Conservation (phyloP, 2,329 filamentous ascomycete genomes). For the Nemania sp. region DNA sequence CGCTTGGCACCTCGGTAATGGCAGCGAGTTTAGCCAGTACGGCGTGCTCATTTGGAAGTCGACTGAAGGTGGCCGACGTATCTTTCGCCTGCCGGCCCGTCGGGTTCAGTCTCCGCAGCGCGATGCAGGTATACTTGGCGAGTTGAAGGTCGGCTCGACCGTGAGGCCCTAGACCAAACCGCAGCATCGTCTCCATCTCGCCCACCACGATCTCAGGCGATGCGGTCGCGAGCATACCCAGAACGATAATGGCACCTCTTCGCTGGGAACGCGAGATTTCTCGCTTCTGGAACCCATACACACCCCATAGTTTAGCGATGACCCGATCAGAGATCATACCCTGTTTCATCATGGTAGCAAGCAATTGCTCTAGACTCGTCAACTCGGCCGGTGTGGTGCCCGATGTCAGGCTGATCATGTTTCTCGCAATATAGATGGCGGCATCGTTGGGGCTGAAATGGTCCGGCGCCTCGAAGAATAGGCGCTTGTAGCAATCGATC, state of each 20-base stretch:
- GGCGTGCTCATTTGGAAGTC: conserved; percentile 89
- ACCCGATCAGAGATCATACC: conserved; percentile 85
- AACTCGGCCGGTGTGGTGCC: conserved; percentile 93
- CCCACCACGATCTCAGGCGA: conserved; percentile 91
- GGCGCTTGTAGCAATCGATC: conserved; percentile 92
- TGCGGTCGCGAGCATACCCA: conserved; percentile 94
- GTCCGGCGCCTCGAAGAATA: conserved; percentile 95
- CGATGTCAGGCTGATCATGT: conserved; percentile 99
- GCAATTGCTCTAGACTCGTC: conserved; percentile 90
- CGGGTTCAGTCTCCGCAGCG: conserved; percentile 87
- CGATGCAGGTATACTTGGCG: conserved; percentile 94
- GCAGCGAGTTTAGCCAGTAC: conserved; percentile 79
- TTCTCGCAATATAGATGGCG: conserved; percentile 92
- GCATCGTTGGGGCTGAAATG: conserved; percentile 86
- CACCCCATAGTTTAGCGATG: conserved; percentile 92
- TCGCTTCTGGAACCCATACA: conserved; percentile 91
- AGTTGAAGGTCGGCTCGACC: conserved; percentile 84
- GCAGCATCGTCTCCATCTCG: conserved; percentile 92
- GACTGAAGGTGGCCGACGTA: conserved; percentile 69
- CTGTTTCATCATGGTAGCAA: conserved; percentile 97
- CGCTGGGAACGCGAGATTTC: conserved; percentile 92
- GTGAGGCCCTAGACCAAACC: conserved; percentile 81
- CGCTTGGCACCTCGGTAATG: conserved; percentile 82
- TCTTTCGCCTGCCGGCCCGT: conserved; percentile 79
- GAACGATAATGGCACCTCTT: conserved; percentile 90